phyloP scores from a whole-genome alignment of 2,329 filamentous ascomycete species.

The Fusarium drepaniforme region DNA sequence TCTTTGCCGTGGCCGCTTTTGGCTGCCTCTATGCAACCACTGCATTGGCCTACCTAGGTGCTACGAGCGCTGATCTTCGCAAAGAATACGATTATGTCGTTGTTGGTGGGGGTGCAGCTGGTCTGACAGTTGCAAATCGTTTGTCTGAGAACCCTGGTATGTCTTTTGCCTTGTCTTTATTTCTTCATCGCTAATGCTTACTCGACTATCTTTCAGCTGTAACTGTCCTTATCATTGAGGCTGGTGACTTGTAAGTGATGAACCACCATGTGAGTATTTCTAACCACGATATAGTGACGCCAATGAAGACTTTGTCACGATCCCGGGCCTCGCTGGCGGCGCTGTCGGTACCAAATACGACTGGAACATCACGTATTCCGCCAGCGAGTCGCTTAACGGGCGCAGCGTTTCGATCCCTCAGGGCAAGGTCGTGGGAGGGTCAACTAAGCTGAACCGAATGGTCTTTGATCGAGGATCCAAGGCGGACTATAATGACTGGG shows the following conservation, averaged over 20 bases:
- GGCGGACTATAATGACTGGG: neutral
- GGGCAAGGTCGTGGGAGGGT: neutral
- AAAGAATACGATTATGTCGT: slow-evolving; percentile 38
- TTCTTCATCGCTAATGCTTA: neutral
- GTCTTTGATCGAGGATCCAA: neutral
- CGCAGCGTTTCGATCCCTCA: neutral
- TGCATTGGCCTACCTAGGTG: neutral
- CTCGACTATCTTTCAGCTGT: slow-evolving; percentile 9
- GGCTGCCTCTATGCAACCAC: neutral
- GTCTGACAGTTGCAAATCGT: slow-evolving; percentile 39
- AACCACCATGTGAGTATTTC: neutral
- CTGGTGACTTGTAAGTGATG: slow-evolving; percentile 35
- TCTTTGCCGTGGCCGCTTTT: neutral
- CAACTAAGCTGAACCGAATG: neutral
- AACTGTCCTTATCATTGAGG: slow-evolving; percentile 38
- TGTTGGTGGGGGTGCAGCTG: slow-evolving; percentile 35
- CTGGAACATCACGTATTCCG: neutral
- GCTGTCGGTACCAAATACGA: slow-evolving; percentile 15
- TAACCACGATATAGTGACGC: slow-evolving; percentile 20
- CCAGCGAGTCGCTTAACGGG: neutral
- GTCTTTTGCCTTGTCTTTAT: neutral
- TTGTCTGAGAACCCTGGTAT: slow-evolving; percentile 33
- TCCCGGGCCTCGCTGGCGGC: slow-evolving; percentile 38
- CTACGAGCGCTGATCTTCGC: neutral
- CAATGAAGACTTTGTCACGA: slow-evolving; percentile 34